Conservation (phyloP, 2,329 filamentous ascomycete genomes). For the Fusarium drepaniforme region DNA sequence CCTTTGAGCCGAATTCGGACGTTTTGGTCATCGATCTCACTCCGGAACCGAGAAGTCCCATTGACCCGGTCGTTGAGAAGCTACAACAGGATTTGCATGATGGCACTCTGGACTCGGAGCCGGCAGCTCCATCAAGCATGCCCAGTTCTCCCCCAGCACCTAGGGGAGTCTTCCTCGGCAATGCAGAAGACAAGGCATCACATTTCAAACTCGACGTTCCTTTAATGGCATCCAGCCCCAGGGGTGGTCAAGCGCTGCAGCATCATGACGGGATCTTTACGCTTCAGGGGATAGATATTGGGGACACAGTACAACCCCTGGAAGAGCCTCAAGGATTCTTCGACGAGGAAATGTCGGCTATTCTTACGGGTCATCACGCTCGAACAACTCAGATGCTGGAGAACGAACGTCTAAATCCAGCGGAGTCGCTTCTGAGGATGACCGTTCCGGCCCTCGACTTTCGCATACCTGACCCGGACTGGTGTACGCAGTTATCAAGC, state of each 20-base stretch:
- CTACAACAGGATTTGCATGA: constrained; percentile 16
- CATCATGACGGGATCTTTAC: background rate
- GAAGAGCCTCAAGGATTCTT: constrained; percentile 24
- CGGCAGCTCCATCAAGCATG: constrained; percentile 14
- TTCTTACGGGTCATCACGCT: constrained; percentile 33
- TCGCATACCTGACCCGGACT: constrained; percentile 37
- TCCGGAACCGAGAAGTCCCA: constrained; percentile 48
- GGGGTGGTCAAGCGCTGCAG: background rate
- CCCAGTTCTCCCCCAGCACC: constrained; percentile 27
- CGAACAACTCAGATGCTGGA: constrained; percentile 29
- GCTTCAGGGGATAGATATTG: background rate
- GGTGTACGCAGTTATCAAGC: constrained; percentile 29
- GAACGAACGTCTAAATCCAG: constrained; percentile 46
- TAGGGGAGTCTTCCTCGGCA: background rate
- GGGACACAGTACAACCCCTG: background rate
- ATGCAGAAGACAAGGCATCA: background rate
- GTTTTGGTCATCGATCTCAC: constrained; percentile 44
- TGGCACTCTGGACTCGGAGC: constrained; percentile 38
- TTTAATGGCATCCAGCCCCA: constrained; percentile 33
- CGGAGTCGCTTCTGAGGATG: constrained; percentile 44
- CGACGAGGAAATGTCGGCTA: constrained; percentile 39
- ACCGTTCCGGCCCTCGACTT: constrained; percentile 47
- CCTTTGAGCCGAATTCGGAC: constrained; percentile 36
- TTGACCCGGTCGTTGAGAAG: background rate
- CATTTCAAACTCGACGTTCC: constrained; percentile 41